phyloP scores from a whole-genome alignment of 108 stramenopile genomes.

The Nitzschia putrida region DNA sequence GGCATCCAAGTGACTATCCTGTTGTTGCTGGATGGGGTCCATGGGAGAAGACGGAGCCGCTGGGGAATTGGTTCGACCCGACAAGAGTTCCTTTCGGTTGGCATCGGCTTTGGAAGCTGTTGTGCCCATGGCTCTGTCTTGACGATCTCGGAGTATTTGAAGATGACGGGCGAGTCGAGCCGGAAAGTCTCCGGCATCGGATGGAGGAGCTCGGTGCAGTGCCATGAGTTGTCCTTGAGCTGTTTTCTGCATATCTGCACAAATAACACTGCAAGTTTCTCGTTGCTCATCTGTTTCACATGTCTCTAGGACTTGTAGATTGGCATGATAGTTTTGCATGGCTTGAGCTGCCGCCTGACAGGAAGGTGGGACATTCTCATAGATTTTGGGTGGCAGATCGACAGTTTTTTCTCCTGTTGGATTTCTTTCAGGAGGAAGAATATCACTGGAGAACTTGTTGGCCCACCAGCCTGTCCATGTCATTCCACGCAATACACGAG shows the following conservation, averaged over 20 bases:
- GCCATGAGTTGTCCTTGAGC: slow-evolving; percentile 30
- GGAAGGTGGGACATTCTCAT: slow-evolving; percentile 40
- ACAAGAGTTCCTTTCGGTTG: slow-evolving; percentile 5
- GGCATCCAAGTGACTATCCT: slow-evolving; percentile 48
- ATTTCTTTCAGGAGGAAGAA: slow-evolving; percentile 32
- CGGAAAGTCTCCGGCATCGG: slow-evolving; percentile 18
- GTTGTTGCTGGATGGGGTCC: slow-evolving; percentile 17
- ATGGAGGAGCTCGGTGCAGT: slow-evolving; percentile 15
- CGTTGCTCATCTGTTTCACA: slow-evolving; percentile 60
- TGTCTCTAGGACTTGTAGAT: slow-evolving; percentile 50
- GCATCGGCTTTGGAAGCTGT: neutral
- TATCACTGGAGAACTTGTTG: slow-evolving; percentile 53
- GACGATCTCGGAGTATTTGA: slow-evolving; percentile 31
- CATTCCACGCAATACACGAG: slow-evolving; percentile 56
- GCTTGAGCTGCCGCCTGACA: slow-evolving; percentile 47
- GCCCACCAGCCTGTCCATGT: slow-evolving; percentile 64
- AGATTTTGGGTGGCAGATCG: slow-evolving; percentile 28
- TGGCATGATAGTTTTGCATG: slow-evolving; percentile 57
- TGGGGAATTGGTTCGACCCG: neutral
- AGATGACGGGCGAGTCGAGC: slow-evolving; percentile 20
- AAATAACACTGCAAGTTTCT: slow-evolving; percentile 48
- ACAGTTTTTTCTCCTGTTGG: neutral
- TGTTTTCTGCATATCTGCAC: slow-evolving; percentile 49
- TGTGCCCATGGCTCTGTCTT: slow-evolving; percentile 13
- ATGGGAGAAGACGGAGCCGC: neutral